Evolutionary conservation across 192 early-diverging fungal genomes (phyloP).

Genomic region (Podila epicladia): DNA sequence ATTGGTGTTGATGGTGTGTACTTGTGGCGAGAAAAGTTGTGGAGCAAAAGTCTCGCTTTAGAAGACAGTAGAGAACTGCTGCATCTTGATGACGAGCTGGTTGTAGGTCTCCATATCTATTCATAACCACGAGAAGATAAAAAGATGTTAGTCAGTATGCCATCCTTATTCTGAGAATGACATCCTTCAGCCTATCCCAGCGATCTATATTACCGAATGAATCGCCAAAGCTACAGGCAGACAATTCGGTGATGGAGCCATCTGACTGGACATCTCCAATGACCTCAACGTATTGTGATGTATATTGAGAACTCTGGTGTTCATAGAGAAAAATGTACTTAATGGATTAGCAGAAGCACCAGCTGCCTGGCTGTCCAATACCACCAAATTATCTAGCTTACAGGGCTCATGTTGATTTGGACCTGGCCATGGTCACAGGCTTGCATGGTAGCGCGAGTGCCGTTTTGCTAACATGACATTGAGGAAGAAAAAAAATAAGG

Average conservation of each 20-base stretch:
- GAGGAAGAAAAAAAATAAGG: neutral
- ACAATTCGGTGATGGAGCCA: conserved; percentile 22
- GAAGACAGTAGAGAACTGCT: conserved; percentile 34
- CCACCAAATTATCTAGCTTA: conserved; percentile 1
- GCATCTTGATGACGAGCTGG: conserved; percentile 16
- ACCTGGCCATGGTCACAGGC: conserved; percentile 37
- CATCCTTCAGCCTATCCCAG: no score
- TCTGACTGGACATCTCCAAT: conserved; percentile 36
- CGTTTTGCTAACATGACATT: conserved; percentile 20
- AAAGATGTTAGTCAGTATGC: neutral
- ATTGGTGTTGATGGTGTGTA: neutral
- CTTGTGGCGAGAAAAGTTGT: neutral
- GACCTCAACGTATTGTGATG: conserved; percentile 33
- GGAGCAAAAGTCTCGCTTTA: neutral
- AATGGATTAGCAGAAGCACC: neutral
- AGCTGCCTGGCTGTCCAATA: neutral
- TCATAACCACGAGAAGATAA: neutral
- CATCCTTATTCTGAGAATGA: neutral
- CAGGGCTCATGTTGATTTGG: conserved; percentile 21
- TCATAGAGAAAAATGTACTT: neutral
- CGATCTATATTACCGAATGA: conserved; percentile 21
- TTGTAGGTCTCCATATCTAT: conserved; percentile 42
- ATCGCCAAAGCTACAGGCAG: conserved; percentile 35
- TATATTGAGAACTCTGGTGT: conserved; percentile 25
- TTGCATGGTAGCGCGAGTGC: conserved; percentile 9